Conservation (phyloP, 768 basidiomycete genomes). For the Hygrocybe punicea region DNA sequence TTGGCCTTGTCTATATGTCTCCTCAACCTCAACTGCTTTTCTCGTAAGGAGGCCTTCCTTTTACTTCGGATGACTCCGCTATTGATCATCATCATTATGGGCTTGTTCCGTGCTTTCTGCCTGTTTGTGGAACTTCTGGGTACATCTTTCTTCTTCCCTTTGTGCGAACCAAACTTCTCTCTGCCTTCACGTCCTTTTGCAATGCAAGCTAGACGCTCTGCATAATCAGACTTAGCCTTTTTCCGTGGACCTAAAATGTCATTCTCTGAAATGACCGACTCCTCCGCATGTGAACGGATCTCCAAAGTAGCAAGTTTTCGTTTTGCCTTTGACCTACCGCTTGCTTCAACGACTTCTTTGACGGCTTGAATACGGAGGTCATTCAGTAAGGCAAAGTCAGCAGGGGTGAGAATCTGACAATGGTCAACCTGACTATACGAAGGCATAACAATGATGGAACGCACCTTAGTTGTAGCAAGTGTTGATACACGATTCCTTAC, state of each 20-base stretch:
- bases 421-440: not conserved
- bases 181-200: conserved; percentile 91
- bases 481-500: conserved; percentile 45
- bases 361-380: conserved; percentile 84
- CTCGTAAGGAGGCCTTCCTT: conserved; percentile 76
- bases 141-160: conserved; percentile 89
- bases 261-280: conserved; percentile 76
- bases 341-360: conserved; percentile 60
- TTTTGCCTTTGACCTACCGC: conserved; percentile 74
- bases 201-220: conserved; percentile 87
- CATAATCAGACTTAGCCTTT: conserved; percentile 89
- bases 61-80: conserved; percentile 75
- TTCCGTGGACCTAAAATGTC: conserved; percentile 94
- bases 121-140: conserved; percentile 87
- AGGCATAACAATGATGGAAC: conserved; percentile 28
- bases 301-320: conserved; percentile 85
- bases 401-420: conserved; percentile 87
- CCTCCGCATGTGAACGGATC: conserved; percentile 57
- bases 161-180: conserved; percentile 86
- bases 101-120: conserved; percentile 92
- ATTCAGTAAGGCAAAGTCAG: conserved; percentile 89
- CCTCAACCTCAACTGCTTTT: conserved; percentile 75
- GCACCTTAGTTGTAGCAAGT: conserved; percentile 78
- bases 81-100: conserved; percentile 88
- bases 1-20: conserved; percentile 72